A percentile compares a stretch with the other conserved stretches of the same genome.
These are phyloP conservation scores for Magnaporthales sp. DNA, from an alignment of 2,329 filamentous ascomycete species.

Conservation along the genomic window DNA sequence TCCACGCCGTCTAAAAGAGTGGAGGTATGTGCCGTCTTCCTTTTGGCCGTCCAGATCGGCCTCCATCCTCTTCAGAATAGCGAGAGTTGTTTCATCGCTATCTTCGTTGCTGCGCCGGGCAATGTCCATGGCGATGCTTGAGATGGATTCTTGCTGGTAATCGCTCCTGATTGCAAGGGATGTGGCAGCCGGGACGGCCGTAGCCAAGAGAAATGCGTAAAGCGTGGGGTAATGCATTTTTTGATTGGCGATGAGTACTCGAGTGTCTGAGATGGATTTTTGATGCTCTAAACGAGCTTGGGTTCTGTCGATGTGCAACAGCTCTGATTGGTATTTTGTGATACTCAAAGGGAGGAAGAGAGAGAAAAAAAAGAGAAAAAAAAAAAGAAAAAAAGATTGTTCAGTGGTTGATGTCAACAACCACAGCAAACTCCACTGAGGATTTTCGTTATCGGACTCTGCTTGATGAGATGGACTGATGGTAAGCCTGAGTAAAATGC, in stretches of 20 bases:
- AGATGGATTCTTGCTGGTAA: neutral
- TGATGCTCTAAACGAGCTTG: neutral
- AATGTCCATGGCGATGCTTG: neutral
- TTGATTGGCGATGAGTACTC: neutral
- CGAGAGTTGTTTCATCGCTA: neutral
- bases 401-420: neutral
- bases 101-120: neutral
- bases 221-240: constrained; percentile 5
- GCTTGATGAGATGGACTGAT: neutral
- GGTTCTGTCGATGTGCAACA: neutral
- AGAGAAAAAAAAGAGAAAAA: neutral
- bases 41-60: constrained; percentile 16
- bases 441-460: neutral
- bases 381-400: neutral
- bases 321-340: too few relatives aligned
- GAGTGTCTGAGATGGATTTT: neutral
- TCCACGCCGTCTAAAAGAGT: neutral
- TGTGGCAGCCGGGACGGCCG: neutral
- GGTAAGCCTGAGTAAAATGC: neutral
- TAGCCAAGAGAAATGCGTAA: constrained; percentile 6
- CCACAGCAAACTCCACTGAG: neutral
- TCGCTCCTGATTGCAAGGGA: neutral
- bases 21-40: constrained; percentile 9
- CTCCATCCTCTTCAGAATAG: constrained; percentile 4
- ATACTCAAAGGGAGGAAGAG: too few relatives aligned